phyloP scores from a whole-genome alignment of 495 filamentous ascomycete species.

The Trypethelium eluteriae region DNA sequence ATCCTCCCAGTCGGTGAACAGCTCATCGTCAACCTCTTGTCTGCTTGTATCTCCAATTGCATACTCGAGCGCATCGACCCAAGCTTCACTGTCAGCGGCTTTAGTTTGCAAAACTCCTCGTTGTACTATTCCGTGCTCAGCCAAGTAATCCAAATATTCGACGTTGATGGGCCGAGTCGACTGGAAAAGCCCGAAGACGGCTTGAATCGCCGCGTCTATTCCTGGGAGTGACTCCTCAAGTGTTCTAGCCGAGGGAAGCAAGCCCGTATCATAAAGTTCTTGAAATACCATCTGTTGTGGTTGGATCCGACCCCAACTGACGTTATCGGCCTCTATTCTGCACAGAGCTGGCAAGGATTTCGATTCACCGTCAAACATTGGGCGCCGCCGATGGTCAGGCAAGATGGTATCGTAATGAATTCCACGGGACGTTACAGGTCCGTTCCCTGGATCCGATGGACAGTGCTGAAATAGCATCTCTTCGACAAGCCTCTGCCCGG shows the following conservation, averaged over 20 bases:
- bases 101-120: not conserved
- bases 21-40: not conserved
- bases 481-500: not conserved
- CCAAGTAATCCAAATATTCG: constrained; percentile 1
- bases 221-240: not conserved
- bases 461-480: not conserved
- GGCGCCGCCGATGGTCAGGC: not conserved
- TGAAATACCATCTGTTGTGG: not conserved
- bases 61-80: not conserved
- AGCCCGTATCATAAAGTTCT: not conserved
- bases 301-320: not conserved
- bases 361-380: not conserved
- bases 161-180: not conserved
- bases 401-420: no score
- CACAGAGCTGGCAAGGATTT: not conserved
- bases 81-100: not conserved
- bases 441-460: not conserved
- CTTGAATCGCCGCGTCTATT: not conserved
- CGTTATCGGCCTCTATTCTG: not conserved
- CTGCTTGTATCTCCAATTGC: not conserved
- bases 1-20: not conserved
- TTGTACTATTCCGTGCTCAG: not conserved
- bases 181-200: not conserved
- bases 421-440: no score
- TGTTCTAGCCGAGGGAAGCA: not conserved